Evolutionary conservation across 192 early-diverging fungal species (phyloP), one percentile per base, ranked within the genome.

Genomic region (Funneliformis geosporum): DNA sequence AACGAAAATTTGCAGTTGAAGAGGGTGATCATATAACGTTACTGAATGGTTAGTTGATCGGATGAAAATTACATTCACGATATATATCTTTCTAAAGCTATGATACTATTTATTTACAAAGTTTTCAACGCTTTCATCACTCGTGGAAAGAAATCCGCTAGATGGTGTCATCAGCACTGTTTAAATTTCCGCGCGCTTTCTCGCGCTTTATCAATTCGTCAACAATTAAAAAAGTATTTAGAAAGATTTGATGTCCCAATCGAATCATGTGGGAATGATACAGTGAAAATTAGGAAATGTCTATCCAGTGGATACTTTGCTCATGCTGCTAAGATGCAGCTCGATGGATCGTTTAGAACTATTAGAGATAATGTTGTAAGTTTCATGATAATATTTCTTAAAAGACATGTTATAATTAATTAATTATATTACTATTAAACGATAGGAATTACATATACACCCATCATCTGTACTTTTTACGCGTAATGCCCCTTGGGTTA

Each of bases 401-500:
- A 59, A 4, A 16, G 8, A 18, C 12, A 12, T 12, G 28, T 55
- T 33, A 39, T 16, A 39, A 16, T 42, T 64, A 18, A 25, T 69
- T 0, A 10, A 38, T 39, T 50, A 44, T 1, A 65, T 75, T 23
- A 25, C n/a, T 40, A 25, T 28, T 46, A 33, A 47, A 50, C 27
- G 6, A 11, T 27, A 84, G 77, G 50, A 68, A 76, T 39, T 87
- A 82, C 83, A 94, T 83, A 94, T 97, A 71, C 97, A 99, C 82
- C 98, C 97, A 23, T 92, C 92, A 0, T 97, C 96, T 33, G 93
- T 98, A 38, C 83, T 99, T 67, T 99, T 98, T 84, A 95, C 93
- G 81, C 85, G 92, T 73, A 86, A 91, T 55, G 94, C 97, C 9
- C 92, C 96, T 71, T 99, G 95, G 85, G 95, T 99, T 55, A 92